Percentiles rank a stretch among this genome's conserved stretches.
These are phyloP conservation scores for Salix suchowensis DNA, from an alignment of 345 rosid species.

Conservation along the genomic window DNA sequence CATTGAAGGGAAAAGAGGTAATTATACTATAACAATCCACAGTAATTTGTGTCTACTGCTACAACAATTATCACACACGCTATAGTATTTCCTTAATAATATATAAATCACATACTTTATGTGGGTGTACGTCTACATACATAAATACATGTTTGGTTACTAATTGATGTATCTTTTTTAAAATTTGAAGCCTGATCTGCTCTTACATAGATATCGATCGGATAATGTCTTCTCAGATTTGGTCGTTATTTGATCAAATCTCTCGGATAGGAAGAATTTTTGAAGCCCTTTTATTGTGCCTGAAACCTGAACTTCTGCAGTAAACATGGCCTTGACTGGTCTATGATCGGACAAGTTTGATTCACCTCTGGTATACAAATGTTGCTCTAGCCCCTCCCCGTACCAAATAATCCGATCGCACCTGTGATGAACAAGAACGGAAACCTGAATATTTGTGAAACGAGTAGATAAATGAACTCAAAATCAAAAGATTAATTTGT, in stretches of 20 bases:
- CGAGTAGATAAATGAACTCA: background rate
- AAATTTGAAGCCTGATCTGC: slow-evolving; percentile 31
- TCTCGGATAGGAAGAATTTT: slow-evolving; percentile 48
- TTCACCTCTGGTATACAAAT: slow-evolving; percentile 57
- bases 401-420: slow-evolving; percentile 80
- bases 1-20: too few relatives aligned
- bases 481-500: background rate
- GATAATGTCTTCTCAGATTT: slow-evolving; percentile 23
- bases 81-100: too few relatives aligned
- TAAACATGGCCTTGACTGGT: slow-evolving; percentile 65
- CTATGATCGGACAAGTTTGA: slow-evolving; percentile 69
- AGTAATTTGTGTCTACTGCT: too few relatives aligned
- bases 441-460: background rate
- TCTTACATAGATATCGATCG: slow-evolving; percentile 26
- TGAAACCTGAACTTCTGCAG: slow-evolving; percentile 38
- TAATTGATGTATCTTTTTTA: background rate
- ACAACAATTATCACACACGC: too few relatives aligned
- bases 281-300: slow-evolving; percentile 24
- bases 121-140: background rate
- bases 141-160: background rate
- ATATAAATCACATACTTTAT: background rate
- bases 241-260: slow-evolving; percentile 36
- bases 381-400: slow-evolving; percentile 61
- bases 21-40: too few relatives aligned
- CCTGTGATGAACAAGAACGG: slow-evolving; percentile 15